phyloP scores from a whole-genome alignment of 371 early-diverging fungal species.

The Mucor racemosus region DNA sequence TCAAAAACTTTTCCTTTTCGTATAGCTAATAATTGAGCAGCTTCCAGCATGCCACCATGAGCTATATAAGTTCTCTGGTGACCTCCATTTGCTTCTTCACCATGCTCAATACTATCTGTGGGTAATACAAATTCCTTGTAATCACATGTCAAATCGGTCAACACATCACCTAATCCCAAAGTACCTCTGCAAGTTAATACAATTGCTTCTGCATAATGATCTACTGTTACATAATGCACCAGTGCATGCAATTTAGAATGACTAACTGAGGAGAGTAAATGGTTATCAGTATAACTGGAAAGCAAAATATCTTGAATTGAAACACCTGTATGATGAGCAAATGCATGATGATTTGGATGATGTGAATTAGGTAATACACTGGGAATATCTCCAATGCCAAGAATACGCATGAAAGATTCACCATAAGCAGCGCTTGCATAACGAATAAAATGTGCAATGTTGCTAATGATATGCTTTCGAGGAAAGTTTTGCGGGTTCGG shows the following conservation, averaged over 20 bases:
- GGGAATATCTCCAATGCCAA: slow-evolving; percentile 75
- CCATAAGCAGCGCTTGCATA: slow-evolving; percentile 84
- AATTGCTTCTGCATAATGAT: slow-evolving; percentile 74
- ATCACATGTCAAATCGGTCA: slow-evolving; percentile 87
- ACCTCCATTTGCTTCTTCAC: slow-evolving; percentile 2
- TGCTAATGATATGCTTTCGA: slow-evolving; percentile 67
- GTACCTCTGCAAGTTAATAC: slow-evolving; percentile 92
- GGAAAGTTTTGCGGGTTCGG: slow-evolving; percentile 55
- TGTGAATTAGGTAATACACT: slow-evolving; percentile 50
- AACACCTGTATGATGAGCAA: slow-evolving; percentile 71
- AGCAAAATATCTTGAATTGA: slow-evolving; percentile 68
- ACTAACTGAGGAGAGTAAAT: slow-evolving; percentile 30
- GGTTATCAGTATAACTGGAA: slow-evolving; percentile 64
- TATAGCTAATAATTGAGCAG: slow-evolving; percentile 69
- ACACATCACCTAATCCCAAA: slow-evolving; percentile 81
- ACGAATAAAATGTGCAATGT: slow-evolving; percentile 77
- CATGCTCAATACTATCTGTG: slow-evolving; percentile 23
- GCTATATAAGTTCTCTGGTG: slow-evolving; percentile 52
- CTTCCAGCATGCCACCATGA: slow-evolving; percentile 81
- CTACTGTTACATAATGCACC: slow-evolving; percentile 85
- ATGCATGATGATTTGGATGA: slow-evolving; percentile 73
- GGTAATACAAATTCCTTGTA: slow-evolving; percentile 70
- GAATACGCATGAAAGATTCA: slow-evolving; percentile 80
- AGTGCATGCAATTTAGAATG: slow-evolving; percentile 73
- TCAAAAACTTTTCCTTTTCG: slow-evolving; percentile 69